Conservation (phyloP, 352 stramenopile genomes). For the Pythium guiyangense region DNA sequence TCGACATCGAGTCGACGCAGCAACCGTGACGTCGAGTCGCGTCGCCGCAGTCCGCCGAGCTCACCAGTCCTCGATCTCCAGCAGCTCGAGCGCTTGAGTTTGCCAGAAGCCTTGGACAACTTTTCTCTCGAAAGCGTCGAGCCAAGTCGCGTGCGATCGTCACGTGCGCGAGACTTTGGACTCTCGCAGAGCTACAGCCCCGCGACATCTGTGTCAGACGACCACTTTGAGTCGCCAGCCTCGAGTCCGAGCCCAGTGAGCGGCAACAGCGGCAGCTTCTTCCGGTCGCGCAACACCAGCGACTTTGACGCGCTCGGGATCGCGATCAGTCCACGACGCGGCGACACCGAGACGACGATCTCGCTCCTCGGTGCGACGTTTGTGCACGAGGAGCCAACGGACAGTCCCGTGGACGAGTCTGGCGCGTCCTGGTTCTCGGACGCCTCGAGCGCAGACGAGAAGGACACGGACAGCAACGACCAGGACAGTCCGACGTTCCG, state of each 20-base stretch:
- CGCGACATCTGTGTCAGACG: neutral
- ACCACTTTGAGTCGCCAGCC: neutral
- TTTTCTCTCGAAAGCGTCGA: too few species aligned
- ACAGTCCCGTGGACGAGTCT: conserved; percentile 9
- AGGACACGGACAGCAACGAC: conserved; percentile 9
- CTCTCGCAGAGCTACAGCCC: too few species aligned
- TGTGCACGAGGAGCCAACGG: conserved; percentile 16
- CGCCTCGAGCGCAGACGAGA: conserved; percentile 7
- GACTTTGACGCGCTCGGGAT: neutral
- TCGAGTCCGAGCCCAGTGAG: neutral
- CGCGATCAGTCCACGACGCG: conserved; percentile 14
- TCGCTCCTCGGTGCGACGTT: conserved; percentile 17
- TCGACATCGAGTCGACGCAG: conserved; percentile 2
- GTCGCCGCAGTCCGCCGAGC: neutral
- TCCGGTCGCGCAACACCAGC: neutral
- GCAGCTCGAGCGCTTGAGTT: neutral
- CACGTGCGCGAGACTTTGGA: too few species aligned
- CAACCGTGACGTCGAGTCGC: conserved; percentile 1
- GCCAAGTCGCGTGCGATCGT: too few species aligned
- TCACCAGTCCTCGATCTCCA: conserved; percentile 1
- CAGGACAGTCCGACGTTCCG: conserved; percentile 9
- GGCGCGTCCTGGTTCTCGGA: conserved; percentile 24
- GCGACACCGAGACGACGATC: conserved; percentile 27
- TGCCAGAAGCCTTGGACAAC: too few species aligned
- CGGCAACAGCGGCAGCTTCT: neutral